Evolutionary conservation across 768 basidiomycete genomes (phyloP).

Genomic region (Tylopilus balloui): DNA sequence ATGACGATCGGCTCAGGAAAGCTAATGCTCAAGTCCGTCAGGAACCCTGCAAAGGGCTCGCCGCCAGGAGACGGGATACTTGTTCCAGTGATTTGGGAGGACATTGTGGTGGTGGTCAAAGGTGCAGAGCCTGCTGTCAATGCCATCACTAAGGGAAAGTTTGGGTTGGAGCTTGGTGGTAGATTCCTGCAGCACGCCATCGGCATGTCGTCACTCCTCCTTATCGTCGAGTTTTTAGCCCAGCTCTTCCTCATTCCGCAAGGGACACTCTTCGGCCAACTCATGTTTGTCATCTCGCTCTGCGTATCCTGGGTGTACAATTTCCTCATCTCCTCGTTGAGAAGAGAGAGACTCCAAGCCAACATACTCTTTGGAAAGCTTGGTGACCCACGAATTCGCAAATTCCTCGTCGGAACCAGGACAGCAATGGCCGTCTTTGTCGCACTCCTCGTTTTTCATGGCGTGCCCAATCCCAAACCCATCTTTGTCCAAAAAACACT

Average conservation of each 20-base stretch:
- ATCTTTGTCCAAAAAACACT: slow-evolving; percentile 8
- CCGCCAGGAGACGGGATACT: slow-evolving; percentile 30
- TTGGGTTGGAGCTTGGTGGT: slow-evolving; percentile 14
- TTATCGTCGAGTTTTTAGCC: slow-evolving; percentile 27
- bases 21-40: slow-evolving; percentile 13
- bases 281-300: slow-evolving; percentile 33
- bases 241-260: slow-evolving; percentile 34
- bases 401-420: slow-evolving; percentile 15
- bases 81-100: slow-evolving; percentile 5
- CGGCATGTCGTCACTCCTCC: slow-evolving; percentile 26
- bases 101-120: slow-evolving; percentile 25
- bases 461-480: background rate
- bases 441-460: slow-evolving; percentile 11
- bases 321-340: slow-evolving; percentile 29
- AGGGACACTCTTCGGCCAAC: slow-evolving; percentile 30
- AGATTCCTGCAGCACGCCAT: slow-evolving; percentile 4
- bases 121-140: slow-evolving; percentile 28
- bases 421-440: slow-evolving; percentile 15
- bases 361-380: slow-evolving; percentile 18
- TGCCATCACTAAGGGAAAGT: slow-evolving; percentile 27
- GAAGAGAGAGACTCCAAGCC: slow-evolving; percentile 22
- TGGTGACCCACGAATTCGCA: slow-evolving; percentile 6
- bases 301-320: slow-evolving; percentile 34
- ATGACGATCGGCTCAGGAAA: slow-evolving; percentile 25
- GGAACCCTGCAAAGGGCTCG: slow-evolving; percentile 10